Evolutionary conservation across 2,329 filamentous ascomycete species (phyloP).

Genomic region (Ceratocystis smalleyi): DNA sequence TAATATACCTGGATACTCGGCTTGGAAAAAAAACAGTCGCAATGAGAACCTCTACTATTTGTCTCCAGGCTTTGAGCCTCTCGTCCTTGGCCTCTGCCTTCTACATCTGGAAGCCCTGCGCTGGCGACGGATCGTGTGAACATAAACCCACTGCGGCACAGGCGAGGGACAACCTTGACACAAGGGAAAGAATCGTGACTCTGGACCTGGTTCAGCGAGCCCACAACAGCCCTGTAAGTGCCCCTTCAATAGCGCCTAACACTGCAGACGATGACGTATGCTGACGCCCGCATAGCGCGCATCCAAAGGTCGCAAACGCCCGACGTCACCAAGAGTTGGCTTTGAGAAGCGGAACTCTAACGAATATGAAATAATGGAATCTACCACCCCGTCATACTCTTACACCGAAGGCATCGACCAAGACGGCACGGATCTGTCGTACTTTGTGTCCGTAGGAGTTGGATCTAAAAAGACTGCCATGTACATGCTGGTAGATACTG

Average conservation of each 20-base stretch:
- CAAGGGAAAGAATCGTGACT: constrained; percentile 1
- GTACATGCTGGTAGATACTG: constrained; percentile 51
- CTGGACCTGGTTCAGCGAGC: constrained; percentile 9
- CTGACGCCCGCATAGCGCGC: not conserved
- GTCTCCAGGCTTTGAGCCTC: constrained; percentile 8
- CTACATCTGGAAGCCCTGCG: constrained; percentile 17
- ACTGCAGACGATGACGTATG: constrained; percentile 11
- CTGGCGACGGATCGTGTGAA: constrained; percentile 16
- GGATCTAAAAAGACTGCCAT: constrained; percentile 39
- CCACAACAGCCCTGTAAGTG: constrained; percentile 9
- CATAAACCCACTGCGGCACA: constrained; percentile 5
- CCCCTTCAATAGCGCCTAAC: not conserved
- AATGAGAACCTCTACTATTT: constrained; percentile 10
- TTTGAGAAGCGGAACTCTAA: constrained; percentile 28
- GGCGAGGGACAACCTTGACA: not conserved
- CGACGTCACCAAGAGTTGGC: constrained; percentile 14
- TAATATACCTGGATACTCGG: not conserved
- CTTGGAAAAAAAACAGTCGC: not conserved
- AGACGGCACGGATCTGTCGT: constrained; percentile 50
- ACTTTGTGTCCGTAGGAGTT: constrained; percentile 43
- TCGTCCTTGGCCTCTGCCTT: constrained; percentile 13
- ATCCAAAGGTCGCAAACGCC: not conserved
- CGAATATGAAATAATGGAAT: constrained; percentile 32
- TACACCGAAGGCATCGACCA: constrained; percentile 43
- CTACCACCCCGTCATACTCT: constrained; percentile 30